Evolutionary conservation across 2,329 filamentous ascomycete genomes (phyloP), one percentile per base, ranked within the genome.

Genomic region (Pseudopithomyces maydicus): DNA sequence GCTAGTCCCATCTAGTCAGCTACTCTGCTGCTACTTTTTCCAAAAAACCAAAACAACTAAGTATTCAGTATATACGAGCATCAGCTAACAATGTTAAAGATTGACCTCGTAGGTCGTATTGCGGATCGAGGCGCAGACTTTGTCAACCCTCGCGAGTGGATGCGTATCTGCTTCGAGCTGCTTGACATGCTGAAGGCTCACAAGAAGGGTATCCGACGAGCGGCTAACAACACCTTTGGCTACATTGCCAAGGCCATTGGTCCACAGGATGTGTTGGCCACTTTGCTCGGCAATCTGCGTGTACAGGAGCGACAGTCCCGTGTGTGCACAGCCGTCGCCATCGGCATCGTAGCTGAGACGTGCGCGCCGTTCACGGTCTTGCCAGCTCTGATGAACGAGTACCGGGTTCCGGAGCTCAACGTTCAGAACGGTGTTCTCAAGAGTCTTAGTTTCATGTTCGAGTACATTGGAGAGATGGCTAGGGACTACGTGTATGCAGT

Each of bases 401-500:
- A 99, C 78, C 90, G 95, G 52, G 95, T 99, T 8, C 95, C 95
- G 0, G 95, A 99, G 78, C 88, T 99, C 65, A 99, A 99, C 74
- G 95, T 99, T 23, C 95, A 99, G 76, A 99, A 99, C 68, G 95
- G 95, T 79, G 95, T 99, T 33, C 88, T 99, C 73, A 99, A 99
- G 77, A 93, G 93, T 5, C 84, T 99, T 52, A 96, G 91, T 6
- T 99, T 99, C 84, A 84, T 99, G 59, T 99, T 98, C 73, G 95
- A 99, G 74, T 99, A 99, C 79, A 99, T 99, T 75, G 95, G 95
- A 62, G 95, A 99, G 78, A 98, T 99, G 95, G 92, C 92, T 62
- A 99, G 98, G 80, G 95, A 99, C 78, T 99, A 99, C 75, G 95
- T 99, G 73, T 99, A 99, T 72, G 95, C 96, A 17, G 93, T 99